Evolutionary conservation across 2,329 filamentous ascomycete species (phyloP).

Genomic region (Leptographium lundbergii): DNA sequence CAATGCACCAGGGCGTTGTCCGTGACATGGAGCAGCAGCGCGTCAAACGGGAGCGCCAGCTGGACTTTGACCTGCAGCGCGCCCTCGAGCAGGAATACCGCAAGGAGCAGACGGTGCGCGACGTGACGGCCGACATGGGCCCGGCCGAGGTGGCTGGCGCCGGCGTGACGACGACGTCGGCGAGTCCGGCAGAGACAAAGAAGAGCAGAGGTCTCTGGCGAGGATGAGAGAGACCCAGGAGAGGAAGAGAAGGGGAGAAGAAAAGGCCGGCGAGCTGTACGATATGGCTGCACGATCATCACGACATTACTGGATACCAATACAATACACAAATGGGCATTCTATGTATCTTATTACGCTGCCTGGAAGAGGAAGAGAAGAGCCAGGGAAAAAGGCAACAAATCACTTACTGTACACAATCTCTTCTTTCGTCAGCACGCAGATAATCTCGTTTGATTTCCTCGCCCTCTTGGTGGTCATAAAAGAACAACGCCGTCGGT

Average conservation of each 20-base stretch:
- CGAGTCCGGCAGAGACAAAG: not conserved
- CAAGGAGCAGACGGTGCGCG: constrained; percentile 69
- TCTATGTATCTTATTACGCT: too few relatives aligned
- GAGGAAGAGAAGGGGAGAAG: not conserved
- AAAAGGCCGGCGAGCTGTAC: not conserved
- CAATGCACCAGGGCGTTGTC: constrained; percentile 90
- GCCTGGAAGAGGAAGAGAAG: too few relatives aligned
- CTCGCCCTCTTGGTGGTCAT: not conserved
- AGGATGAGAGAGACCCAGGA: not conserved
- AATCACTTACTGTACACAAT: too few relatives aligned
- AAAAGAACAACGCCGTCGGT: not conserved
- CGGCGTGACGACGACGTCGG: not conserved
- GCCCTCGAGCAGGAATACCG: constrained; percentile 79
- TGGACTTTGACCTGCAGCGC: constrained; percentile 88
- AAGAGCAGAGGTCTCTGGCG: not conserved
- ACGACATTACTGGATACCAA: not conserved
- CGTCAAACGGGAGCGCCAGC: constrained; percentile 77
- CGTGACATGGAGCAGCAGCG: constrained; percentile 91
- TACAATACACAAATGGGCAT: not conserved
- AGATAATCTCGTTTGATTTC: not conserved
- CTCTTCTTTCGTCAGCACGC: not conserved
- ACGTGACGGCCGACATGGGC: constrained; percentile 16
- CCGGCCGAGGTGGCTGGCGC: not conserved
- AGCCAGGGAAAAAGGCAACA: too few relatives aligned
- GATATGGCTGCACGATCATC: not conserved